A percentile compares a stretch with the other conserved stretches of the same genome.
Conservation (phyloP, 2,329 filamentous ascomycete genomes). For the Simplicillium sp. region DNA sequence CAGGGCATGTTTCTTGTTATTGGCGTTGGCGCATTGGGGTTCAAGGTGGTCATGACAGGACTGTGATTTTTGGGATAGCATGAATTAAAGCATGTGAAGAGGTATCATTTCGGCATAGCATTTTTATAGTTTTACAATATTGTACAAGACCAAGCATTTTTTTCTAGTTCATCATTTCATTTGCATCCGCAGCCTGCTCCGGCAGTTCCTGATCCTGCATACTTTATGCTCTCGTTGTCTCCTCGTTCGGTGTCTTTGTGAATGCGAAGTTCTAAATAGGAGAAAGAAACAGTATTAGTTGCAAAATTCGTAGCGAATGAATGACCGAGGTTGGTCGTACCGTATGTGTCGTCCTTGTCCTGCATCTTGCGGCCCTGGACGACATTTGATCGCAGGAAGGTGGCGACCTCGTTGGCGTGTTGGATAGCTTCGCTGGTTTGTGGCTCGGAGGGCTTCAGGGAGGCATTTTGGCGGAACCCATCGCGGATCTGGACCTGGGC, state of each 20-base stretch:
- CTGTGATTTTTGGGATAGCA: neutral
- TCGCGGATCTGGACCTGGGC: constrained; percentile 64
- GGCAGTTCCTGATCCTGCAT: constrained; percentile 31
- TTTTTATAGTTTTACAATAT: constrained; percentile 7
- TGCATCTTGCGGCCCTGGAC: constrained; percentile 65
- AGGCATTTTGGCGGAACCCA: constrained; percentile 61
- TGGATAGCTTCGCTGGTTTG: constrained; percentile 56
- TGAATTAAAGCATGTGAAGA: constrained; percentile 9
- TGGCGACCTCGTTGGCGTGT: constrained; percentile 75
- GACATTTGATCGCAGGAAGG: constrained; percentile 71
- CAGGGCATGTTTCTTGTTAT: constrained; percentile 11
- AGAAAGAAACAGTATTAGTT: neutral
- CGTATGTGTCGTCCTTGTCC: constrained; percentile 39
- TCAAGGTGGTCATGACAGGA: neutral
- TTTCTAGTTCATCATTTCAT: constrained; percentile 7
- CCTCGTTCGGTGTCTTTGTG: constrained; percentile 86
- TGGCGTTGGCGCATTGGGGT: constrained; percentile 12
- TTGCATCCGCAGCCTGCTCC: constrained; percentile 21
- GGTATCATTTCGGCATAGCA: constrained; percentile 7
- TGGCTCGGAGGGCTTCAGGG: constrained; percentile 46
- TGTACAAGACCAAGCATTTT: constrained; percentile 3
- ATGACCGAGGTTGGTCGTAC: constrained; percentile 33
- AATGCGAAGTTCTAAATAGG: constrained; percentile 63
- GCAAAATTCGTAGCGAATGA: too few species aligned
- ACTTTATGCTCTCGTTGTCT: constrained; percentile 85